Conservation (phyloP, 2,329 filamentous ascomycete genomes). For the Penicillium sp. region DNA sequence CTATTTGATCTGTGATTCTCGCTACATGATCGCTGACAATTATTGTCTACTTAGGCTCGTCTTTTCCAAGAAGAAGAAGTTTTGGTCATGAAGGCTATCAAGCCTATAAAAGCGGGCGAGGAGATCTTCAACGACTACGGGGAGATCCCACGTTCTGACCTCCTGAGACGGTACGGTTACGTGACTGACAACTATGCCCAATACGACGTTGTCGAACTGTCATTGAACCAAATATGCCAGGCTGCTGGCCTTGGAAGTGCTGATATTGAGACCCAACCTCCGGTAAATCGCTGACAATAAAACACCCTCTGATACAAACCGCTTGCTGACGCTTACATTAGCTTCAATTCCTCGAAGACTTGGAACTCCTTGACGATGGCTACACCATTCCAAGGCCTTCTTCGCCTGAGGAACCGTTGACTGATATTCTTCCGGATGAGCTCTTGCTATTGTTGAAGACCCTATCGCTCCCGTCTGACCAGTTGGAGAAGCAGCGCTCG, state of each 20-base stretch:
- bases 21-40: too few species aligned
- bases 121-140: slow-evolving; percentile 88
- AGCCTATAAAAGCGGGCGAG: slow-evolving; percentile 59
- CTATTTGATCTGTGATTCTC: too few species aligned
- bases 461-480: slow-evolving; percentile 26
- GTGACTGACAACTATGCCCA: slow-evolving; percentile 66
- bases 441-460: too few species aligned
- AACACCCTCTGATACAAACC: too few species aligned
- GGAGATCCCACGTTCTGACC: slow-evolving; percentile 69
- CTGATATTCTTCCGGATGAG: slow-evolving; percentile 34
- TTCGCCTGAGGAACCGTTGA: too few species aligned
- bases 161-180: slow-evolving; percentile 78
- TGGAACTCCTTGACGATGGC: slow-evolving; percentile 60
- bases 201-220: slow-evolving; percentile 75
- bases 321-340: too few species aligned
- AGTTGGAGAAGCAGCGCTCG: slow-evolving; percentile 29
- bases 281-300: too few species aligned
- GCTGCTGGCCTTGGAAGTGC: slow-evolving; percentile 28
- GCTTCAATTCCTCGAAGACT: slow-evolving; percentile 52
- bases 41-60: slow-evolving; percentile 38
- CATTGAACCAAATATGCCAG: slow-evolving; percentile 51
- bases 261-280: slow-evolving; percentile 26
- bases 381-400: slow-evolving; percentile 54
- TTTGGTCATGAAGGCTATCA: slow-evolving; percentile 63
- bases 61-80: slow-evolving; percentile 52